phyloP scores from a whole-genome alignment of 2,329 filamentous ascomycete species.

The Aspergillus pseudoglaucus region DNA sequence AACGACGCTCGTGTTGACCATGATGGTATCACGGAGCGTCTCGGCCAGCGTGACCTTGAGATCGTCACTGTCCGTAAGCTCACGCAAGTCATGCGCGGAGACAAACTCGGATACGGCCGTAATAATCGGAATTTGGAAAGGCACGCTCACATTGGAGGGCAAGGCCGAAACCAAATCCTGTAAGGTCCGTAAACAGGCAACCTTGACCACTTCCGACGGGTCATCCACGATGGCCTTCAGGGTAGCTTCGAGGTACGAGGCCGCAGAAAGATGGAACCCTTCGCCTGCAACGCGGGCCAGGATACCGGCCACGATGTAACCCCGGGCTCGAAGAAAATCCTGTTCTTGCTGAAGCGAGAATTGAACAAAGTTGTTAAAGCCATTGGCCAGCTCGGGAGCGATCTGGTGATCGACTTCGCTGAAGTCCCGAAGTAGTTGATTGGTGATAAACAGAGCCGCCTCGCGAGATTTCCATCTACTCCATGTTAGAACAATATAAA shows the following conservation, averaged over 20 bases:
- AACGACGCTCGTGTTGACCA: constrained; percentile 68
- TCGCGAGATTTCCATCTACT: constrained; percentile 64
- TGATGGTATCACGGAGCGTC: constrained; percentile 74
- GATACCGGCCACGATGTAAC: constrained; percentile 77
- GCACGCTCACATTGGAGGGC: constrained; percentile 44
- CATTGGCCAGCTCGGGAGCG: constrained; percentile 60
- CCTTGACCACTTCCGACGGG: constrained; percentile 79
- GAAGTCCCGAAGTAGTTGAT: constrained; percentile 77
- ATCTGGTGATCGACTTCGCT: constrained; percentile 68
- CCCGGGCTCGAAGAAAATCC: constrained; percentile 74
- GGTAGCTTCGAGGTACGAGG: constrained; percentile 48
- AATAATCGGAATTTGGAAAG: constrained; percentile 56
- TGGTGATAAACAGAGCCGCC: constrained; percentile 75
- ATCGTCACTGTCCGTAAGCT: constrained; percentile 84
- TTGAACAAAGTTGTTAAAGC: constrained; percentile 73
- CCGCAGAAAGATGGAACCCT: constrained; percentile 39
- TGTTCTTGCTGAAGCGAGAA: constrained; percentile 66
- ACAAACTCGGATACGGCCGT: constrained; percentile 65
- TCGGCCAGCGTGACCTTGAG: constrained; percentile 85
- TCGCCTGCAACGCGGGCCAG: constrained; percentile 63
- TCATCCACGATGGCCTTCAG: constrained; percentile 71
- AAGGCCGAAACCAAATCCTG: constrained; percentile 60
- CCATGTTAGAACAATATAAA: constrained; percentile 4
- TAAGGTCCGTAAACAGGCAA: constrained; percentile 80
- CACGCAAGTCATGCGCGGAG: constrained; percentile 69